phyloP scores from a whole-genome alignment of 768 basidiomycete species.

The Mycena sanguinolenta region DNA sequence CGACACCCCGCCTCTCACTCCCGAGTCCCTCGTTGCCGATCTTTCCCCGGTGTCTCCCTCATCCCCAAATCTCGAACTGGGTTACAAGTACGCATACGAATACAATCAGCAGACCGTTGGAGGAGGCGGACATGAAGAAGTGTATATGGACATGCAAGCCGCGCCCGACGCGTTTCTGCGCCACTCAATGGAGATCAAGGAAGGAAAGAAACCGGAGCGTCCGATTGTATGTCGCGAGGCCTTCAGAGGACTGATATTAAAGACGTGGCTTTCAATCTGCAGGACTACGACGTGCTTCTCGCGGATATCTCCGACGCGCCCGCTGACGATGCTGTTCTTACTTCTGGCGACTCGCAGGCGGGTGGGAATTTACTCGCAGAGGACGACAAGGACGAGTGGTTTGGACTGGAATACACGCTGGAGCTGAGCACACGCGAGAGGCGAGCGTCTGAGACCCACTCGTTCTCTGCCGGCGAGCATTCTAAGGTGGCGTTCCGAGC shows the following conservation, averaged over 20 bases:
- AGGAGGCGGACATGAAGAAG: conserved; percentile 30
- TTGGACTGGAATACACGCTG: conserved; percentile 58
- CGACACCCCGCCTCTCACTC: conserved; percentile 38
- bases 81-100: conserved; percentile 15
- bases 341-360: background rate
- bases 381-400: conserved; percentile 55
- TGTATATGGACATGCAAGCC: conserved; percentile 21
- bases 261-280: conserved; percentile 1
- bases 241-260: background rate
- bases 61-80: conserved; percentile 17
- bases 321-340: conserved; percentile 1
- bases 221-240: conserved; percentile 39
- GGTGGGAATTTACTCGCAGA: background rate
- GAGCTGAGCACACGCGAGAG: conserved; percentile 56
- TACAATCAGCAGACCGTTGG: conserved; percentile 9
- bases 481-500: conserved; percentile 46
- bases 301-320: conserved; percentile 34
- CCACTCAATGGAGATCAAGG: conserved; percentile 50
- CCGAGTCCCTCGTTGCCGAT: conserved; percentile 32
- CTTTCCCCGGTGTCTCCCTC: conserved; percentile 16
- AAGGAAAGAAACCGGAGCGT: conserved; percentile 55
- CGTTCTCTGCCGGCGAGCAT: conserved; percentile 52
- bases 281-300: conserved; percentile 41
- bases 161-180: conserved; percentile 26
- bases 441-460: conserved; percentile 46